These are phyloP conservation scores for Dorcoceras hygrometricum DNA, from an alignment of 257 asterid genomes.

Conservation along the genomic window DNA sequence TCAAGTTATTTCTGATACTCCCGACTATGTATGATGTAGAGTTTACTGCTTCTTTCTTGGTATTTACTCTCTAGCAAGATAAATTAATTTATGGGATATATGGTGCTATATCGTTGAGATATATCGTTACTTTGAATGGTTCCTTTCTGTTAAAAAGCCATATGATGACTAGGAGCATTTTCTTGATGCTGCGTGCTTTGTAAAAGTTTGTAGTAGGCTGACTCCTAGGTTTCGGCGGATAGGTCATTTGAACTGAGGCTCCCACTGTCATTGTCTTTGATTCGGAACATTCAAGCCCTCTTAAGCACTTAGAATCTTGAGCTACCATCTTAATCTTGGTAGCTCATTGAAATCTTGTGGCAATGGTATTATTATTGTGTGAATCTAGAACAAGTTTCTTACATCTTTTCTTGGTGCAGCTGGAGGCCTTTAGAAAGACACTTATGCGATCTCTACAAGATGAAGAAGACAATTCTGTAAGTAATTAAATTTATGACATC, in stretches of 20 bases:
- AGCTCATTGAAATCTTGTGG: background rate
- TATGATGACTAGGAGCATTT: background rate
- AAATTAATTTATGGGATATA: no score
- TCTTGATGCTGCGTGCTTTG: background rate
- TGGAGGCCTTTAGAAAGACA: constrained; percentile 85
- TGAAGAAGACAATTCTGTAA: constrained; percentile 69
- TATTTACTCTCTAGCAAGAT: background rate
- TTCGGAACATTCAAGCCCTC: background rate
- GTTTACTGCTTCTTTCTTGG: no score
- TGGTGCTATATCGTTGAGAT: background rate
- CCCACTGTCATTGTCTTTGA: background rate
- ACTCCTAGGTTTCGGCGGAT: background rate
- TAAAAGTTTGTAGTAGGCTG: background rate
- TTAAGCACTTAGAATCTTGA: background rate
- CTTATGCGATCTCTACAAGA: constrained; percentile 87
- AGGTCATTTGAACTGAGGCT: background rate
- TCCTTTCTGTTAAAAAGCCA: background rate
- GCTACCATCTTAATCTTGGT: background rate
- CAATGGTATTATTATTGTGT: constrained; percentile 11
- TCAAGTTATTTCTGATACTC: no score
- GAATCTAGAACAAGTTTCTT: constrained; percentile 14
- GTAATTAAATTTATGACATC: constrained; percentile 23
- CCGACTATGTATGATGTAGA: no score
- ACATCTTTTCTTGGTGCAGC: constrained; percentile 45
- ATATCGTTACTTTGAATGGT: background rate